Base-by-base conservation (phyloP, 176 grass and related monocot species). In the Paspalum notatum region DNA sequence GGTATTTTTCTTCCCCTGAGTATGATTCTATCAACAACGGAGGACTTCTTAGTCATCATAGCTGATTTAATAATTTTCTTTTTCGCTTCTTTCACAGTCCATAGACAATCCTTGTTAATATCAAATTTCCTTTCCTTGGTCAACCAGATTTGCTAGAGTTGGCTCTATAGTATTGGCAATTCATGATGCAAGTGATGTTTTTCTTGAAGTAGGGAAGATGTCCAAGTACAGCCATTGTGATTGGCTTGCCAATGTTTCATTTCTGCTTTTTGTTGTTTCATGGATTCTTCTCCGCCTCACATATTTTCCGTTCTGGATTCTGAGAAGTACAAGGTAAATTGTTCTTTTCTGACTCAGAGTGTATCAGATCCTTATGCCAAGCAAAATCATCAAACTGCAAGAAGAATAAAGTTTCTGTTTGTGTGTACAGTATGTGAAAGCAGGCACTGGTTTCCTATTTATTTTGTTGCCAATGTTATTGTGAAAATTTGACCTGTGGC, bases 251-350 rank as follows among this genome's bases (percentile, higher is more conserved):
- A 84, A 80, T 24, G 6, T 86, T 72, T 62, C 89, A 52, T 95
- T 95, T 83, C 56, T 87, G 76, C 69, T 95, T 61, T 95, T 90
- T 87, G 93, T 92, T 66, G 46, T 84, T 66, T 90, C 87, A 82
- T 95, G 93, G 93, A 62, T 91, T 80, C 15, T 83, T 77, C 89
- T 95, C 69, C 89, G 93, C 54, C 89, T 95, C 21, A 85, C 86
- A 56, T 95, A 91, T 66, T 95, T 80, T 66, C 89, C 93, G 4
- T 95, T 95, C 85, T 95, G 93, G 93, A 87, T 95, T 50, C 68
- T 95, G 63, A 81, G 89, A 87, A 95, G 93, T 84, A 95, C 93
- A 27, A 95, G 92, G 93, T 95, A 95, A 87, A 61, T 58, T 79
- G 4, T 69, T 60, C 51, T 75, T 4, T 41, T 75, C 52, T 78